A percentile compares a stretch with the other conserved stretches of the same genome.
Conservation (phyloP, 2,329 filamentous ascomycete species). For the Penicillium sp. region DNA sequence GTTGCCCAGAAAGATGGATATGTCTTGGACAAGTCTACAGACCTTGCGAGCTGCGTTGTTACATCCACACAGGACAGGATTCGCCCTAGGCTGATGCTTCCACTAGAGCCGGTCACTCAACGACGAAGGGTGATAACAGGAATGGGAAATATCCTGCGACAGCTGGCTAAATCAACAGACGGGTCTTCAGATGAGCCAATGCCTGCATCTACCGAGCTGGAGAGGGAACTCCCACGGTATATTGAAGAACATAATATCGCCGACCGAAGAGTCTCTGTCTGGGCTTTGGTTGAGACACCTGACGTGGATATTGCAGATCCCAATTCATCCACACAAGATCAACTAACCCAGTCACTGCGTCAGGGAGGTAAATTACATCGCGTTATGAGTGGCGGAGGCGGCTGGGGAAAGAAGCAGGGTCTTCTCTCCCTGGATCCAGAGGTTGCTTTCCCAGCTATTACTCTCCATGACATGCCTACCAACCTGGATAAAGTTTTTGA, state of each 20-base stretch:
- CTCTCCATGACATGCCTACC: slow-evolving; percentile 13
- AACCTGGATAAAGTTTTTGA: slow-evolving; percentile 29
- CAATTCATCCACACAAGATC: slow-evolving; percentile 17
- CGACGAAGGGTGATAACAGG: slow-evolving; percentile 41
- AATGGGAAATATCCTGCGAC: slow-evolving; percentile 47
- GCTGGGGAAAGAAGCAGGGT: slow-evolving; percentile 49
- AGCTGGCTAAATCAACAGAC: slow-evolving; percentile 37
- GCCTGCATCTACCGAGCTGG: slow-evolving; percentile 44
- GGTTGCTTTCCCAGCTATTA: slow-evolving; percentile 28
- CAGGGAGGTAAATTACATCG: slow-evolving; percentile 42
- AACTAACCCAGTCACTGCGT: slow-evolving; percentile 28
- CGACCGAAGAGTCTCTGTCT: slow-evolving; percentile 42
- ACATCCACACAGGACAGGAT: slow-evolving; percentile 16
- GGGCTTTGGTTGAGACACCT: slow-evolving; percentile 41
- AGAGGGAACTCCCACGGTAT: slow-evolving; percentile 43
- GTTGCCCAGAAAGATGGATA: slow-evolving; percentile 22
- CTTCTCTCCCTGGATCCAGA: slow-evolving; percentile 46
- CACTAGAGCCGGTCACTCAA: slow-evolving; percentile 38
- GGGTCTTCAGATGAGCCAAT: slow-evolving; percentile 29
- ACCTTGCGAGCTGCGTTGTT: slow-evolving; percentile 36
- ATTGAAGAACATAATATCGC: slow-evolving; percentile 39
- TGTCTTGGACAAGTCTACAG: slow-evolving; percentile 25
- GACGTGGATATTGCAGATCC: slow-evolving; percentile 11
- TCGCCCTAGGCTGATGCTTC: slow-evolving; percentile 28
- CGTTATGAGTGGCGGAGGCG: slow-evolving; percentile 46